Evolutionary conservation across 1,139 yeast genomes (phyloP).

Genomic region (Suhomyces chickasaworum): DNA sequence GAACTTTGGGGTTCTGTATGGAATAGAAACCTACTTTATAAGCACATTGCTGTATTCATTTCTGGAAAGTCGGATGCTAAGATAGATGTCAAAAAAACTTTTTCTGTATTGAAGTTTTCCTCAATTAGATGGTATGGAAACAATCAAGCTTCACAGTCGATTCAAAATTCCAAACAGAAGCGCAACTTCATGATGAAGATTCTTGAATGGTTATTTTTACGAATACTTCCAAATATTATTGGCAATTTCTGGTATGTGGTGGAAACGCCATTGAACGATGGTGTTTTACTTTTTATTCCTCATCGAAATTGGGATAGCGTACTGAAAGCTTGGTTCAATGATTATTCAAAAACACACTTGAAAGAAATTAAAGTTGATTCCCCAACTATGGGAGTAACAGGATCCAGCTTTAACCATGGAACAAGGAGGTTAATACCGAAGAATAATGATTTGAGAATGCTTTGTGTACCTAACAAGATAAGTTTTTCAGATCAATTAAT

Average conservation of each 20-base stretch:
- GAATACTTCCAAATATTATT: constrained; percentile 51
- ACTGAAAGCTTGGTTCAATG: constrained; percentile 41
- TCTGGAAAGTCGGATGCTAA: constrained; percentile 35
- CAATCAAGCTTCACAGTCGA: constrained; percentile 27
- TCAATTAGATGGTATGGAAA: constrained; percentile 53
- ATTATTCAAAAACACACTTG: constrained; percentile 40
- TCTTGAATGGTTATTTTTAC: constrained; percentile 59
- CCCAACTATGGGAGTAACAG: not conserved
- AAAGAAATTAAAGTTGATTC: not conserved
- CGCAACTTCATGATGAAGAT: constrained; percentile 39
- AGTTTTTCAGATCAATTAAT: constrained; percentile 13
- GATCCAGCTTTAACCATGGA: constrained; percentile 31
- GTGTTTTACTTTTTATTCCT: constrained; percentile 51
- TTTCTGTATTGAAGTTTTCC: constrained; percentile 35
- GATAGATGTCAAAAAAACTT: constrained; percentile 27
- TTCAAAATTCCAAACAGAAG: constrained; percentile 39
- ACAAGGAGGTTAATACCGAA: constrained; percentile 57
- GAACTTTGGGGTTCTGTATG: constrained; percentile 54
- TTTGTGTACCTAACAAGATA: constrained; percentile 54
- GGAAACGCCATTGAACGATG: constrained; percentile 50
- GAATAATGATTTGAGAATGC: constrained; percentile 54
- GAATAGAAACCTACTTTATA: constrained; percentile 49
- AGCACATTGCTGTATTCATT: constrained; percentile 42
- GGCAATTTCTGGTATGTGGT: constrained; percentile 68
- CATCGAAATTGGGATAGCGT: constrained; percentile 60